Conservation (phyloP, 1,284 basidiomycete species). For the Ceratobasidium sp. region DNA sequence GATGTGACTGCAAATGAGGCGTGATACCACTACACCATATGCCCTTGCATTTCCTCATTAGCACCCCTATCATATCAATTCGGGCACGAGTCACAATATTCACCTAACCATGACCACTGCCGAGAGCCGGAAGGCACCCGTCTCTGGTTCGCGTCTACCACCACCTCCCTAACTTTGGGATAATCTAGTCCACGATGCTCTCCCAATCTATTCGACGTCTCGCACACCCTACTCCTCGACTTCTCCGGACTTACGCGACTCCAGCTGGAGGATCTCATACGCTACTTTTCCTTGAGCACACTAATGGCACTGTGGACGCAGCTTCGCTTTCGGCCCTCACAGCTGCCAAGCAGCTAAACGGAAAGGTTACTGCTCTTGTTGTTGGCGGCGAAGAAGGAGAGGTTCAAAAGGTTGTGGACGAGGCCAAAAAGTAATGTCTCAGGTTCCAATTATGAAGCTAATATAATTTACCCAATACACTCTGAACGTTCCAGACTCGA, state of each 20-base stretch:
- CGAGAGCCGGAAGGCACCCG: constrained; percentile 20
- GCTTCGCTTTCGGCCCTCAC: constrained; percentile 91
- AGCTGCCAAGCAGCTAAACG: constrained; percentile 87
- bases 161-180: not conserved
- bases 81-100: not conserved
- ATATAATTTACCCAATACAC: not conserved
- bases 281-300: constrained; percentile 91
- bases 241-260: constrained; percentile 8
- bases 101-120: constrained; percentile 30
- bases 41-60: not conserved
- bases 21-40: constrained; percentile 44
- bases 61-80: not conserved
- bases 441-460: not conserved
- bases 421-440: constrained; percentile 77
- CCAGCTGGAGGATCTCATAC: constrained; percentile 63
- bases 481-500: constrained; percentile 58
- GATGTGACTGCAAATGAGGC: constrained; percentile 33
- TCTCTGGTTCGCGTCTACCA: not conserved
- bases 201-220: constrained; percentile 9
- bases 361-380: constrained; percentile 89
- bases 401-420: constrained; percentile 76
- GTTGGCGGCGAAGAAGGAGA: constrained; percentile 77
- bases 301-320: constrained; percentile 83
- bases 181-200: constrained; percentile 4
- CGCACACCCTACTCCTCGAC: not conserved